A percentile compares a stretch with the other conserved stretches of the same genome.
Evolutionary conservation across 495 filamentous ascomycete species (phyloP).

Genomic region (Bacidia gigantensis): DNA sequence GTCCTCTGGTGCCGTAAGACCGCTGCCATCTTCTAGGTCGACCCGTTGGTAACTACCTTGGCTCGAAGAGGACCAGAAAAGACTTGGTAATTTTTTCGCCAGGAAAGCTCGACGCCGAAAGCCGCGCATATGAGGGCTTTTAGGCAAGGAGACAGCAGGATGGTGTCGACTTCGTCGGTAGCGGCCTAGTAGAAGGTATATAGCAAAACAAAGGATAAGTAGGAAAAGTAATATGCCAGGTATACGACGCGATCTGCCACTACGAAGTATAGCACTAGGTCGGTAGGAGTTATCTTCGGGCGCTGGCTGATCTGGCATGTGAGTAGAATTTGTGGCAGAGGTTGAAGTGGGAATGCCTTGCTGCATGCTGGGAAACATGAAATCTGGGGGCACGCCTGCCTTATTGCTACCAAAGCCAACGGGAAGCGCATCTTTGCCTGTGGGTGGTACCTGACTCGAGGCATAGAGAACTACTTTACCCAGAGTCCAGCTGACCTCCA

Average conservation of each 20-base stretch:
- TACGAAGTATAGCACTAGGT: constrained; percentile 56
- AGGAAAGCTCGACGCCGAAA: constrained; percentile 44
- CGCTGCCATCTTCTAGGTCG: constrained; percentile 10
- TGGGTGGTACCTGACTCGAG: constrained; percentile 66
- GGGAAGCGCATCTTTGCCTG: constrained; percentile 43
- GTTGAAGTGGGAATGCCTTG: constrained; percentile 25
- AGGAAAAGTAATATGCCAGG: constrained; percentile 62
- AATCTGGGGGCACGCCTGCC: constrained; percentile 54
- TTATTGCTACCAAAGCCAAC: constrained; percentile 88
- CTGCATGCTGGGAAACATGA: constrained; percentile 62
- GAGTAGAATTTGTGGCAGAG: constrained; percentile 27
- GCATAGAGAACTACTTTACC: constrained; percentile 98
- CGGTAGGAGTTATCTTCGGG: constrained; percentile 18
- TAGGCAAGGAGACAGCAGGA: constrained; percentile 33
- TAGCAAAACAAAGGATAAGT: constrained; percentile 51
- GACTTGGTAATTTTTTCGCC: constrained; percentile 16
- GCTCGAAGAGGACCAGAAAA: constrained; percentile 22
- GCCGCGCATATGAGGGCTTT: constrained; percentile 38
- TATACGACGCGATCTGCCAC: constrained; percentile 48
- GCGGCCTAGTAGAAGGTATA: constrained; percentile 55
- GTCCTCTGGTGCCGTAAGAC: constrained; percentile 3
- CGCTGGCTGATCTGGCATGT: constrained; percentile 16
- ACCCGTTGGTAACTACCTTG: constrained; percentile 13
- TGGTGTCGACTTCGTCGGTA: constrained; percentile 57
- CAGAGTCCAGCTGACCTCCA: constrained; percentile 96